Conservation (phyloP, 352 stramenopile species). For the Saprolegnia diclina region DNA sequence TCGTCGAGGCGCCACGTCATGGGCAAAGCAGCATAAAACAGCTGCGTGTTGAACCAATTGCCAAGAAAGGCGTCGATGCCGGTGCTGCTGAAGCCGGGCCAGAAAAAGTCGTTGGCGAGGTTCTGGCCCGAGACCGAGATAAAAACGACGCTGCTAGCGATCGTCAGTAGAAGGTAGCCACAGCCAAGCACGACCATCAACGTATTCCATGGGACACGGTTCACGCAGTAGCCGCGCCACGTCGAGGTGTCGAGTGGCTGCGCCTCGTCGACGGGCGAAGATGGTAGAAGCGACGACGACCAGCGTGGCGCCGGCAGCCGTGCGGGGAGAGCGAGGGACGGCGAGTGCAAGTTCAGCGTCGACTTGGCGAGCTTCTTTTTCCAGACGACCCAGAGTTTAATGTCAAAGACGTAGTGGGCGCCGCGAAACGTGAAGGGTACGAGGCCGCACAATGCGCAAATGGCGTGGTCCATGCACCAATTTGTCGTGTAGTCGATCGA, state of each 20-base stretch:
- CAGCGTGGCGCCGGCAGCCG: neutral
- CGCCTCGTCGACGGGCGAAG: neutral
- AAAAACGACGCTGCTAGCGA: neutral
- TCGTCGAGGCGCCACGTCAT: slow-evolving; percentile 6
- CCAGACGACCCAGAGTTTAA: slow-evolving; percentile 9
- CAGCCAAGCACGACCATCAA: neutral
- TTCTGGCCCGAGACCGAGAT: neutral
- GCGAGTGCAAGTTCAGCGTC: neutral
- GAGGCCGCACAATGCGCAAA: neutral
- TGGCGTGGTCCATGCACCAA: slow-evolving; percentile 2
- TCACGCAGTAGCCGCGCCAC: neutral
- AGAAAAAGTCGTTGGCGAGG: slow-evolving; percentile 10
- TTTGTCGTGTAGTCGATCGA: neutral
- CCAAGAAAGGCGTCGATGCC: neutral
- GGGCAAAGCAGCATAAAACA: neutral
- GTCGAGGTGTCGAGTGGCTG: too few species aligned
- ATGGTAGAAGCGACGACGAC: neutral
- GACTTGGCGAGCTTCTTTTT: neutral
- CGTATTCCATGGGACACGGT: neutral
- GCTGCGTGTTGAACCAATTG: slow-evolving; percentile 19
- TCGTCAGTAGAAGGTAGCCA: neutral
- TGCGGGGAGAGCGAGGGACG: neutral
- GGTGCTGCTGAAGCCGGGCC: neutral
- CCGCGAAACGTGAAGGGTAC: neutral
- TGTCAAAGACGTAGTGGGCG: neutral